Percentiles rank a stretch among this genome's conserved stretches.
Conservation (phyloP, 352 stramenopile species). For the Pythium phragmitis region DNA sequence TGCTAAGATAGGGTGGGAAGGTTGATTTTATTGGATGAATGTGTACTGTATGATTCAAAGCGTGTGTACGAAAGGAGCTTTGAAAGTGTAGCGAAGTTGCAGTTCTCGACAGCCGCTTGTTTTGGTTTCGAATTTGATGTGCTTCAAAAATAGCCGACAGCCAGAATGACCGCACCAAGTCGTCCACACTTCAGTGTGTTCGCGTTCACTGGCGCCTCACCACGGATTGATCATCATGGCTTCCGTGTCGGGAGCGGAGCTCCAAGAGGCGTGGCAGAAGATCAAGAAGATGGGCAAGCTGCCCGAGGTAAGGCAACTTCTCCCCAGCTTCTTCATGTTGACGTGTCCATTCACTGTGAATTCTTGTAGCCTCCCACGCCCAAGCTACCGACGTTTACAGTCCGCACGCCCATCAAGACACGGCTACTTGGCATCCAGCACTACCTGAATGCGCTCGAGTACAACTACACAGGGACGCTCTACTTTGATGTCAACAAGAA, state of each 20-base stretch:
- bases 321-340: background rate
- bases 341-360: background rate
- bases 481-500: slow-evolving; percentile 90
- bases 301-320: slow-evolving; percentile 37
- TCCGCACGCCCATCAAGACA: slow-evolving; percentile 60
- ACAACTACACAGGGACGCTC: slow-evolving; percentile 84
- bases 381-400: slow-evolving; percentile 56
- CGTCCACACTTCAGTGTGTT: background rate
- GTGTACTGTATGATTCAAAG: background rate
- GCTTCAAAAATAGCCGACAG: slow-evolving; percentile 20
- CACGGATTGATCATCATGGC: slow-evolving; percentile 35
- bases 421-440: slow-evolving; percentile 58
- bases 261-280: slow-evolving; percentile 67
- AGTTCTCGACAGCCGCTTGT: background rate
- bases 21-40: slow-evolving; percentile 1
- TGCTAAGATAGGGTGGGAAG: slow-evolving; percentile 45
- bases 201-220: too few relatives aligned
- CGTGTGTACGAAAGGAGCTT: background rate
- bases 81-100: background rate
- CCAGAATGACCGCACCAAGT: background rate
- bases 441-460: slow-evolving; percentile 73
- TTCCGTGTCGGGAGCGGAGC: slow-evolving; percentile 56
- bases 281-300: slow-evolving; percentile 57
- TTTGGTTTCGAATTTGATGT: slow-evolving; percentile 5
- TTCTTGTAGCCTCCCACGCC: slow-evolving; percentile 45